Evolutionary conservation across 495 filamentous ascomycete genomes (phyloP).

Genomic region (Penicillium canariense): DNA sequence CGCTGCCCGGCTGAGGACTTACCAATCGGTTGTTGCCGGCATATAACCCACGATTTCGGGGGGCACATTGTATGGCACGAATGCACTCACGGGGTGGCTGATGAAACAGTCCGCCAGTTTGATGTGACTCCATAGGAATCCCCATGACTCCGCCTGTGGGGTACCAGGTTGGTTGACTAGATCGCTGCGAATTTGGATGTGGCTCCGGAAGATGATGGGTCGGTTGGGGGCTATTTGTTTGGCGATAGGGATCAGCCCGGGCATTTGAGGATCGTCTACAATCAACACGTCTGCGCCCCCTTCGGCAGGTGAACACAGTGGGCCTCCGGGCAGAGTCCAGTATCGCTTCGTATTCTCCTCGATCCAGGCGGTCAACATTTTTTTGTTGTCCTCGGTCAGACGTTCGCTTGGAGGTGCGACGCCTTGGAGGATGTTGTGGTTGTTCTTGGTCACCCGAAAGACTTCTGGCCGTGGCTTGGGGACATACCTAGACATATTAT

Average conservation of each 20-base stretch:
- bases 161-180: constrained; percentile 59
- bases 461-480: constrained; percentile 82
- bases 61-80: constrained; percentile 71
- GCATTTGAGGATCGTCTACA: constrained; percentile 89
- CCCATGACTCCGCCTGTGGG: constrained; percentile 74
- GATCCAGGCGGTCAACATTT: constrained; percentile 67
- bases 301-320: constrained; percentile 60
- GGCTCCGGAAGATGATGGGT: constrained; percentile 75
- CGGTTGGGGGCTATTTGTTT: constrained; percentile 68
- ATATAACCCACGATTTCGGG: constrained; percentile 69
- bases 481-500: constrained; percentile 54
- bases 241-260: constrained; percentile 72
- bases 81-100: constrained; percentile 74
- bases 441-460: constrained; percentile 85
- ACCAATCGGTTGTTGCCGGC: constrained; percentile 85
- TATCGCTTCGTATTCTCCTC: constrained; percentile 73
- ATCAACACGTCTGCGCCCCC: constrained; percentile 81
- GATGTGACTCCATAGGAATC: constrained; percentile 72
- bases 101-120: constrained; percentile 76
- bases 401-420: constrained; percentile 63
- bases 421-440: constrained; percentile 91
- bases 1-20: background rate
- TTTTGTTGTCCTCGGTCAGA: constrained; percentile 58
- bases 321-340: constrained; percentile 69
- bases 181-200: constrained; percentile 83